phyloP scores from a whole-genome alignment of 2,329 filamentous ascomycete genomes.

The Aspergillus sp. region DNA sequence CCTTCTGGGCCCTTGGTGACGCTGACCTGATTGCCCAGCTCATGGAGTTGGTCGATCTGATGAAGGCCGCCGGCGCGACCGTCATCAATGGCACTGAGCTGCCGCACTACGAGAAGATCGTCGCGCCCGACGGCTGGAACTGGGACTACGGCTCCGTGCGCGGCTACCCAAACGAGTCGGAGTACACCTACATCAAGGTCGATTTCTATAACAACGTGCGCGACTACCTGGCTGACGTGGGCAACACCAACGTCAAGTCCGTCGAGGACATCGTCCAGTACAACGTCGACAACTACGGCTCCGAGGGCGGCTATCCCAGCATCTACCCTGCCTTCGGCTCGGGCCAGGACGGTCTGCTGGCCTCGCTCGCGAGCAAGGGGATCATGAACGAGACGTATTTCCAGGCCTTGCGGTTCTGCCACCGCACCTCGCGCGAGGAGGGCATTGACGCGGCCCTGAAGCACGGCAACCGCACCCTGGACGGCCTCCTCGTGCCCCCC shows the following conservation, averaged over 20 bases:
- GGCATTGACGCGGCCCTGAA: conserved; percentile 61
- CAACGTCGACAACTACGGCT: conserved; percentile 54
- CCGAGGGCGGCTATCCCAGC: conserved; percentile 56
- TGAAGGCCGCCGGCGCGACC: conserved; percentile 54
- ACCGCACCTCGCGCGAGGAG: conserved; percentile 48
- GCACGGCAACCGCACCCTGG: conserved; percentile 38
- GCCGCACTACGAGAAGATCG: conserved; percentile 51
- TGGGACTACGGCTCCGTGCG: conserved; percentile 59
- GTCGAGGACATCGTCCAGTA: conserved; percentile 58
- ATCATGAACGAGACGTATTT: conserved; percentile 56
- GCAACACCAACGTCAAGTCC: conserved; percentile 50
- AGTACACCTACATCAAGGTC: conserved; percentile 63
- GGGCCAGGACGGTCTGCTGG: conserved; percentile 63
- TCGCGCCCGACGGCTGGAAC: conserved; percentile 61
- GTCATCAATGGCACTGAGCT: conserved; percentile 64
- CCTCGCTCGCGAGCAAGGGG: conserved; percentile 53
- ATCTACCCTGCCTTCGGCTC: conserved; percentile 56
- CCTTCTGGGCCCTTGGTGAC: conserved; percentile 58
- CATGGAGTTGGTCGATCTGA: conserved; percentile 41
- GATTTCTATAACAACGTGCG: conserved; percentile 54
- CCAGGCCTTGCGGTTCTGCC: conserved; percentile 55
- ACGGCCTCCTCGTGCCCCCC: conserved; percentile 58
- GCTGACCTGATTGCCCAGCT: conserved; percentile 48
- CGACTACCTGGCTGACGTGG: conserved; percentile 52
- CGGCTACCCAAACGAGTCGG: conserved; percentile 60